Evolutionary conservation across 441 rosid genomes (phyloP).

Genomic region (Raphanus hybrid): DNA sequence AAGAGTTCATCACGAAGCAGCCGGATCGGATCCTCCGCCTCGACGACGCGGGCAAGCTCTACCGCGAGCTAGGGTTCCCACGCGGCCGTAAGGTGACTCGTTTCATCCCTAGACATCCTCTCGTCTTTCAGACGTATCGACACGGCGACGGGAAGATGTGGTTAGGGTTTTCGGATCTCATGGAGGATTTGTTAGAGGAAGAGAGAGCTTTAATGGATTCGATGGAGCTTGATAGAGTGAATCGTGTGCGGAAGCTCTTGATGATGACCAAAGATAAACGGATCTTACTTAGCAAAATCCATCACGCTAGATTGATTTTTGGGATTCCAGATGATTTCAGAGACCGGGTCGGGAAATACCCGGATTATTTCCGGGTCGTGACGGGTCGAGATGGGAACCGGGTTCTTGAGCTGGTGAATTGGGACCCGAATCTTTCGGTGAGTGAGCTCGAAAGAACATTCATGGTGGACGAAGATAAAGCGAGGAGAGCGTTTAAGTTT

Average conservation of each 20-base stretch:
- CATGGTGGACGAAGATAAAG: constrained; percentile 68
- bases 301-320: constrained; percentile 70
- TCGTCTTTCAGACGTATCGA: constrained; percentile 63
- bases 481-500: constrained; percentile 65
- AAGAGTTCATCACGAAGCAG: constrained; percentile 67
- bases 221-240: constrained; percentile 69
- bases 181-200: constrained; percentile 67
- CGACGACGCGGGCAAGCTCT: constrained; percentile 81
- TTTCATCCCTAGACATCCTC: constrained; percentile 64
- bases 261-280: constrained; percentile 79
- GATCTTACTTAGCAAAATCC: constrained; percentile 69
- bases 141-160: constrained; percentile 72
- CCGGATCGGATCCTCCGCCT: constrained; percentile 68
- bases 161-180: constrained; percentile 72
- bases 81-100: constrained; percentile 84
- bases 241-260: constrained; percentile 61
- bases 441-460: constrained; percentile 71
- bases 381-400: constrained; percentile 65
- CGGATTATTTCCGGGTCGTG: constrained; percentile 62
- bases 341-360: constrained; percentile 67
- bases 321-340: constrained; percentile 91
- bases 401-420: constrained; percentile 67
- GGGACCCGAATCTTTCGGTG: constrained; percentile 71
- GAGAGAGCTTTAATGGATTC: constrained; percentile 56
- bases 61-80: constrained; percentile 83